phyloP scores from a whole-genome alignment of 2,329 filamentous ascomycete species.

The Botrytis fragariae region DNA sequence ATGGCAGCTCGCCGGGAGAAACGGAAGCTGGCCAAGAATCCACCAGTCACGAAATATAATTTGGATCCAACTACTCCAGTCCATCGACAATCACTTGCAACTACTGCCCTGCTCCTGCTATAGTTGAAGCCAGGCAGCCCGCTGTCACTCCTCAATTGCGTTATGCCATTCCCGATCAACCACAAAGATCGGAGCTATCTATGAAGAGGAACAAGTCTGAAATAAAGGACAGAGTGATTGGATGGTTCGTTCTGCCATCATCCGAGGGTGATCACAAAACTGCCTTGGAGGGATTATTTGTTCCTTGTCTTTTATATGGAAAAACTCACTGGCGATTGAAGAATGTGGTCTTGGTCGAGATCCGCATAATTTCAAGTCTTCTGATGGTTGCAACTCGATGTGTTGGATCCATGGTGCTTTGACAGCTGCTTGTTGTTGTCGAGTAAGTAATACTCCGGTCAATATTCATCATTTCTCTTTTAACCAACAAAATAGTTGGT shows the following conservation, averaged over 20 bases:
- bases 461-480: neutral
- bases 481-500: neutral
- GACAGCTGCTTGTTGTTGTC: conserved; percentile 14
- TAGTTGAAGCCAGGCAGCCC: conserved; percentile 5
- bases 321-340: conserved; percentile 45
- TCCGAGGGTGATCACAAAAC: conserved; percentile 37
- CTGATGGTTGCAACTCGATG: conserved; percentile 39
- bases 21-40: conserved; percentile 10
- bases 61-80: conserved; percentile 12
- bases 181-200: conserved; percentile 4
- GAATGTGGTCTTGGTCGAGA: conserved; percentile 41
- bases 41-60: conserved; percentile 9
- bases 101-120: neutral
- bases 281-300: conserved; percentile 29
- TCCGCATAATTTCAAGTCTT: conserved; percentile 41
- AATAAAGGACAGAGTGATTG: conserved; percentile 27
- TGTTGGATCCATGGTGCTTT: conserved; percentile 40
- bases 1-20: conserved; percentile 5
- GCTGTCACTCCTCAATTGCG: neutral
- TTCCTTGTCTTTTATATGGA: conserved; percentile 45
- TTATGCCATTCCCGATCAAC: conserved; percentile 12
- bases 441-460: neutral
- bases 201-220: conserved; percentile 15
- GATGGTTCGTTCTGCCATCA: conserved; percentile 43
- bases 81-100: conserved; percentile 18